Percentiles rank a stretch among this genome's conserved stretches.
These are phyloP conservation scores for Tanozyma kutaoensis DNA, from an alignment of 805 yeast species.

Conservation along the genomic window DNA sequence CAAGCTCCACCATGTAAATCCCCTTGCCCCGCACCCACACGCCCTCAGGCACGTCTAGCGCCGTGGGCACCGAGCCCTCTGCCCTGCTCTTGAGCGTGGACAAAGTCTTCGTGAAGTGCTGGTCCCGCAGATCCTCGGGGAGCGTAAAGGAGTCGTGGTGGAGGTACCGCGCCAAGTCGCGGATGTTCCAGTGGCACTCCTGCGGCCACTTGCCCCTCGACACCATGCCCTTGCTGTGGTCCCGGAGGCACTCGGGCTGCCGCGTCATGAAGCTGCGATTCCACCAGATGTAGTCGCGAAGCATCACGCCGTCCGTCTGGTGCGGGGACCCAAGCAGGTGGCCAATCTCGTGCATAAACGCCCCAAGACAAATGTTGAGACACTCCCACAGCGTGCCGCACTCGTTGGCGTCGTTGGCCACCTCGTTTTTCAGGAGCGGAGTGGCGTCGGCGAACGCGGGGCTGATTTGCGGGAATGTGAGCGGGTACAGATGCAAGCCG, in stretches of 20 bases:
- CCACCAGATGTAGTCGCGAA: slow-evolving; percentile 70
- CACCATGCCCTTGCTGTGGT: slow-evolving; percentile 13
- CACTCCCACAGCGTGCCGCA: slow-evolving; percentile 90
- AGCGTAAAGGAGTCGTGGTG: slow-evolving; percentile 70
- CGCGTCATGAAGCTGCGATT: slow-evolving; percentile 71
- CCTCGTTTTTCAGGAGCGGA: slow-evolving; percentile 44
- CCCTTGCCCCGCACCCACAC: no score
- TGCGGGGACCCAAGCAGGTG: slow-evolving; percentile 88
- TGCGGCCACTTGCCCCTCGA: slow-evolving; percentile 30
- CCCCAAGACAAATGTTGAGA: slow-evolving; percentile 75
- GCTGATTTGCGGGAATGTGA: slow-evolving; percentile 55
- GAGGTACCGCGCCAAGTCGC: slow-evolving; percentile 66
- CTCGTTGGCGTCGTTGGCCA: slow-evolving; percentile 83
- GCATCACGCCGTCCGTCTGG: slow-evolving; percentile 81
- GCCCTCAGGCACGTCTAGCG: no score
- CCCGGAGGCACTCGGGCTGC: slow-evolving; percentile 46
- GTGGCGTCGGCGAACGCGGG: slow-evolving; percentile 67
- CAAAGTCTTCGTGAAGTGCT: slow-evolving; percentile 18
- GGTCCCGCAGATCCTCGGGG: slow-evolving; percentile 47
- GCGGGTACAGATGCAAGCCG: slow-evolving; percentile 88
- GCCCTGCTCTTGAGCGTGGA: slow-evolving; percentile 13
- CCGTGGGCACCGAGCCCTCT: slow-evolving; percentile 19
- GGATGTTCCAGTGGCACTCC: slow-evolving; percentile 80
- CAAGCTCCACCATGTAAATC: slow-evolving; percentile 61
- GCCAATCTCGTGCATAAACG: slow-evolving; percentile 92